Base-by-base conservation (phyloP, 73 alveolate genomes). In the Paramecium tetraurelia region DNA sequence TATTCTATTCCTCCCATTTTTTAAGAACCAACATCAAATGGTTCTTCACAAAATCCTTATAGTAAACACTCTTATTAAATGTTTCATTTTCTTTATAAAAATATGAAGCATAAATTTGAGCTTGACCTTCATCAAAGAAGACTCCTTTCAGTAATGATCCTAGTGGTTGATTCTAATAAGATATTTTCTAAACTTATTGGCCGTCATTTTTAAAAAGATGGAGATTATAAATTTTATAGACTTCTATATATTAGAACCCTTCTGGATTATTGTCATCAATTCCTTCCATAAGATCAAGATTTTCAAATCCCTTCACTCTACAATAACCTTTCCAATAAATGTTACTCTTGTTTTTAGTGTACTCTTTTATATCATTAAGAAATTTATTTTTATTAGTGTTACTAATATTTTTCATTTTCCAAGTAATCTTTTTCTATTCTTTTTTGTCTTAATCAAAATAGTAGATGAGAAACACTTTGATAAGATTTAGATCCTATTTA, bases 321-420 rank as follows among this genome's bases (percentile, higher is more conserved):
- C 86, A 70, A 44, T 89, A 89, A 14, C 94, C 94, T 24, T 89
- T 89, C 85, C 86, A 89, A 70, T 89, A 89, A n/a, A 89, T 89
- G 27, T 40, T 46, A 36, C 75, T 70, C 6, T n/a, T 20, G 21
- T 21, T 33, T 50, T 72, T 38, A 48, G 41, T 53, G 14, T 89
- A 27, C 29, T 63, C 84, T 53, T 44, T 89, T 4, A 89, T 40
- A 20, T 89, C 94, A 31, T 38, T 18, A 38, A 70, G 36, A 38
- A 89, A 89, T 41, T 36, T 22, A 18, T 71, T 44, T 50, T 70
- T 48, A 50, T 89, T 44, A 1, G 21, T 38, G 7, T 41, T 35
- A n/a, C 31, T 89, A 27, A 89, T 89, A 9, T 71, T 83, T 70
- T 50, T 40, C 36, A 71, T 70, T 38, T 69, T 63, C 94, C 94